Evolutionary conservation across 2,329 filamentous ascomycete genomes (phyloP).

Genomic region (Diatrype stigma): DNA sequence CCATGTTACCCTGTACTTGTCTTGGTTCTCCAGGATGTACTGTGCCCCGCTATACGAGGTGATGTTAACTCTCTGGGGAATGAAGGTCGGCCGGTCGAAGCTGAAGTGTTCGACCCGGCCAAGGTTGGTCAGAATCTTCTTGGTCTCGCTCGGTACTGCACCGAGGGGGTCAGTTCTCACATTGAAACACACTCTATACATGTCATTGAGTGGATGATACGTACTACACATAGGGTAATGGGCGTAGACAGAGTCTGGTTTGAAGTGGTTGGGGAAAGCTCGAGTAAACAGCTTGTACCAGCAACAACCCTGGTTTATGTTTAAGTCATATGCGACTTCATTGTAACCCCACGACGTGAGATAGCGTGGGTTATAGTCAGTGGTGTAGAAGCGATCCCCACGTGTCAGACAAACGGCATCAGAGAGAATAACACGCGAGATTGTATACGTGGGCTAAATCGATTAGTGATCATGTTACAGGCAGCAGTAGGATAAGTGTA

Average conservation of each 20-base stretch:
- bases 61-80: slow-evolving; percentile 49
- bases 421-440: slow-evolving; percentile 71
- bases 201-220: slow-evolving; percentile 3
- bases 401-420: slow-evolving; percentile 76
- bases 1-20: slow-evolving; percentile 63
- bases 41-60: slow-evolving; percentile 58
- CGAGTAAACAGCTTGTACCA: slow-evolving; percentile 81
- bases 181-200: background rate
- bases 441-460: slow-evolving; percentile 62
- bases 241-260: slow-evolving; percentile 72
- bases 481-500: background rate
- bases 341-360: slow-evolving; percentile 83
- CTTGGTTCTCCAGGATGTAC: slow-evolving; percentile 55
- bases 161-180: slow-evolving; percentile 2
- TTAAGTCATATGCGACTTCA: slow-evolving; percentile 67
- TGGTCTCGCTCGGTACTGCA: slow-evolving; percentile 65
- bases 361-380: slow-evolving; percentile 68
- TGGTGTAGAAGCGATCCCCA: slow-evolving; percentile 74
- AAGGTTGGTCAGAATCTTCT: slow-evolving; percentile 64
- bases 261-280: slow-evolving; percentile 78
- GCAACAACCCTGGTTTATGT: slow-evolving; percentile 74
- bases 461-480: slow-evolving; percentile 2
- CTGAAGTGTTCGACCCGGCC: slow-evolving; percentile 65
- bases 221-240: slow-evolving; percentile 62
- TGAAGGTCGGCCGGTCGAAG: slow-evolving; percentile 57